Base-by-base conservation (phyloP, 331 rosid genomes). In the Dryas integrifolia region DNA sequence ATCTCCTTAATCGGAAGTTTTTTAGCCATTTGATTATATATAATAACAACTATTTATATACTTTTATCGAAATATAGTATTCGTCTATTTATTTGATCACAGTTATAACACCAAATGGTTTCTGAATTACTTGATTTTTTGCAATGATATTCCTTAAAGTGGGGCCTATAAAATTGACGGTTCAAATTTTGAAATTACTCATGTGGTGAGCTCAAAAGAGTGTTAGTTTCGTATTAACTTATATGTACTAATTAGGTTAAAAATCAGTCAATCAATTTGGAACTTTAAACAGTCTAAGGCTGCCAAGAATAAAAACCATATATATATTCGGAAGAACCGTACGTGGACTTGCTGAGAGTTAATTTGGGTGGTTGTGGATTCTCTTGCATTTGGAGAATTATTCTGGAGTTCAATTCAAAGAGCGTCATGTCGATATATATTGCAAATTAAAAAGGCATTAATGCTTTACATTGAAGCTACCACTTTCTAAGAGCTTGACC, bases 341-440 rank as follows among this genome's bases (percentile, higher is more conserved):
- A 7, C 24, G 10, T 60, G n/a, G 46, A 38, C 65, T 60, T 60
- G 24, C 12, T 35, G 14, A 0, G 2, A 12, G 6, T 35, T 35
- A 9, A 2, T 55, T 55, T 55, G 40, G 62, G 35, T 57, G 40
- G 62, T 57, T 57, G n/a, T 13, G 46, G 65, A 38, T 13, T 69
- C 73, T 69, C 74, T 26, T 30, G 9, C 58, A 67, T 26, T 51
- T 68, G 72, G 7, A 68, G 49, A 68, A 51, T 35, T 43, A 15
- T 69, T 41, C 64, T 57, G 52, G 40, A 39, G 11, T 69, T 38
- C 64, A 11, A 69, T 69, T 38, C 64, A 11, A 69, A 9, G 35
- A 69, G 11, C 52, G 14, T 53, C 59, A 40, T 30, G 35, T 30
- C 35, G 35, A 30, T 30, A 30, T 30, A 30, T 30, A 15, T 4